Percentiles rank a stretch among this genome's conserved stretches.
These are phyloP conservation scores for Lactarius deliciosus DNA, from an alignment of 768 basidiomycete species.

Conservation along the genomic window DNA sequence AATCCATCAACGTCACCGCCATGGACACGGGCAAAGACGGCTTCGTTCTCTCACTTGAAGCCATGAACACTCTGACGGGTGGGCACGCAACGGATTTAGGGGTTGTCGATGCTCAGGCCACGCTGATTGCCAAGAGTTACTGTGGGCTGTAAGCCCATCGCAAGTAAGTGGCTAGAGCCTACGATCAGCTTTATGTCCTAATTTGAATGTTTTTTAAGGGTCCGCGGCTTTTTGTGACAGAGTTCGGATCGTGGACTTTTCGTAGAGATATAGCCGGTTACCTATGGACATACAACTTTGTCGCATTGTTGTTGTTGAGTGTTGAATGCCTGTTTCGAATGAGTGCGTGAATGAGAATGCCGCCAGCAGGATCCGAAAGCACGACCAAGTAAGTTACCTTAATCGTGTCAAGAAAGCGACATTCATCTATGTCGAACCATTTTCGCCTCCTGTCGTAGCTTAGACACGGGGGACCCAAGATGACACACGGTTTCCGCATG, in stretches of 20 bases:
- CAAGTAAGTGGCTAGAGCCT: neutral
- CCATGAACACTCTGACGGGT: conserved; percentile 40
- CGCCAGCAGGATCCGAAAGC: neutral
- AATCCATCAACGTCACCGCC: conserved; percentile 36
- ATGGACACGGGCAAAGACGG: conserved; percentile 32
- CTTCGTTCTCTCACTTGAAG: conserved; percentile 39
- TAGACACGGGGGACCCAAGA: no score
- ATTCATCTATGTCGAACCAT: neutral
- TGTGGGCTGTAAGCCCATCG: conserved; percentile 47
- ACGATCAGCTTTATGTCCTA: neutral
- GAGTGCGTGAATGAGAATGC: neutral
- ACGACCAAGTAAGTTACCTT: neutral
- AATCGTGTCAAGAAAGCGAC: neutral
- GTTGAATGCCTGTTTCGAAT: neutral
- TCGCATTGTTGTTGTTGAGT: neutral
- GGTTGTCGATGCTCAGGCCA: conserved; percentile 45
- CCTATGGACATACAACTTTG: neutral
- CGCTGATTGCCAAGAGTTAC: conserved; percentile 43
- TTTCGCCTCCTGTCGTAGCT: neutral
- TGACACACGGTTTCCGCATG: neutral
- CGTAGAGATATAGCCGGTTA: neutral
- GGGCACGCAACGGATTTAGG: conserved; percentile 50
- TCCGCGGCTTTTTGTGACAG: neutral
- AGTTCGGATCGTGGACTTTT: neutral
- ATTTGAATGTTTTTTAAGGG: neutral